Conservation (phyloP, 192 early-diverging fungal genomes). For the Entomortierella chlamydospora region DNA sequence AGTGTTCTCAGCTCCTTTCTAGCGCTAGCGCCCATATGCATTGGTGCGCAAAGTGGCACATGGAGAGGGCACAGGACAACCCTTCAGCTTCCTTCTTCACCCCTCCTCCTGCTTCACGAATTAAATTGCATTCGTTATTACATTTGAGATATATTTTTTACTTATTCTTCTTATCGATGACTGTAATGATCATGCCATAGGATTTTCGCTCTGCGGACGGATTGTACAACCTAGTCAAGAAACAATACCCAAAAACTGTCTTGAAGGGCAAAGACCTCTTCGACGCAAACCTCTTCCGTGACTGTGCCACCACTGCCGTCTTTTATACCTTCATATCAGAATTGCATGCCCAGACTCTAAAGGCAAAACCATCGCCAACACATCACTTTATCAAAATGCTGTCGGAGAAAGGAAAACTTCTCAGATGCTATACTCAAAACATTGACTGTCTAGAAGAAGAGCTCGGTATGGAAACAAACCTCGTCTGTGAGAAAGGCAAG, state of each 20-base stretch:
- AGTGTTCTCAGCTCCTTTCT: neutral
- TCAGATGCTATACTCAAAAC: constrained; percentile 97
- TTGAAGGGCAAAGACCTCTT: constrained; percentile 86
- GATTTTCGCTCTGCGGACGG: constrained; percentile 88
- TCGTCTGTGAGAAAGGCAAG: constrained; percentile 52
- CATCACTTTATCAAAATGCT: constrained; percentile 88
- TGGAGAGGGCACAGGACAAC: too few species aligned
- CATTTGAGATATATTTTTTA: too few species aligned
- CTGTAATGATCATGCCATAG: too few species aligned
- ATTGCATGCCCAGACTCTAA: constrained; percentile 76
- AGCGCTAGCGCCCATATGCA: too few species aligned
- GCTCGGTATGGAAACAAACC: constrained; percentile 69
- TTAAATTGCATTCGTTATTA: too few species aligned
- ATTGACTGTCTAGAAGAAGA: constrained; percentile 93
- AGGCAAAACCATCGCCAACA: constrained; percentile 83
- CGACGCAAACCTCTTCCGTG: constrained; percentile 84
- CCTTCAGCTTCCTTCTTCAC: too few species aligned
- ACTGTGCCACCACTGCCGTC: constrained; percentile 68
- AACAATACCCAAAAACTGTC: constrained; percentile 75
- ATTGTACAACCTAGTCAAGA: constrained; percentile 87
- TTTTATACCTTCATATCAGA: constrained; percentile 91
- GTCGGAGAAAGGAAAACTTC: constrained; percentile 77
- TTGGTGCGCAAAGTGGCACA: too few species aligned
- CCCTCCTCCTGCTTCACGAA: too few species aligned
- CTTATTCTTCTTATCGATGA: too few species aligned